Base-by-base conservation (phyloP, 768 basidiomycete species). In the Boletus huronensis region DNA sequence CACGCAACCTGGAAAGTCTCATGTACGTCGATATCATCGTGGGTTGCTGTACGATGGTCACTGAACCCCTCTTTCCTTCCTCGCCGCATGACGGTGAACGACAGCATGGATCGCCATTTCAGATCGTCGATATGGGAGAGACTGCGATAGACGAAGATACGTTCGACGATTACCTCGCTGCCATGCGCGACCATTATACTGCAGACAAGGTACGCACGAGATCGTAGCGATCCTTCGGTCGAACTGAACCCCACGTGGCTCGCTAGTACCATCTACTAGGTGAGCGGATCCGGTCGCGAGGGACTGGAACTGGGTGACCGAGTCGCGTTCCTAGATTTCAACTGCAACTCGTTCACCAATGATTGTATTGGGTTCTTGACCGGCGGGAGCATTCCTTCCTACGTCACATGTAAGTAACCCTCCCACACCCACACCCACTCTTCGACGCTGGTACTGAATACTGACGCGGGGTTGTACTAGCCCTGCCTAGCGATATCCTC, bases 331-430 rank as follows among this genome's bases (percentile, higher is more conserved):
- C 13, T 25, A 87, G 92, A 96, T 40, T 95, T 95, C 60, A 97
- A 97, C 64, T 97, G 94, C 71, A 98, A 98, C 69, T 88, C 90
- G 2, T 98, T 98, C 60, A 94, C 93, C 3, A 91, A 87, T 55
- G 93, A 96, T 59, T 84, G 84, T 54, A 73, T 93, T 32, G 93
- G 88, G 3, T 94, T 97, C 65, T 72, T 98, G 45, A 96, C 91
- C 0, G 93, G 93, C 28, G 78, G 78, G 4, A 82, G 83, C 16
- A 90, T 97, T 50, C 94, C 94, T 3, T 59, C 77, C 3, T 93
- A 84, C 71, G 90, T 98, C 58, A 89, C 82, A 72, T 88, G 93
- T 87, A 59, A 51, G 43, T 48, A 26, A 17, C 6, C 21, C 21
- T n/a, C n/a, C n/a, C n/a, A n/a, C n/a, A n/a, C 26, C 21, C 13